phyloP scores from a whole-genome alignment of 129 eudicot species.

The Centaurea solstitialis region DNA sequence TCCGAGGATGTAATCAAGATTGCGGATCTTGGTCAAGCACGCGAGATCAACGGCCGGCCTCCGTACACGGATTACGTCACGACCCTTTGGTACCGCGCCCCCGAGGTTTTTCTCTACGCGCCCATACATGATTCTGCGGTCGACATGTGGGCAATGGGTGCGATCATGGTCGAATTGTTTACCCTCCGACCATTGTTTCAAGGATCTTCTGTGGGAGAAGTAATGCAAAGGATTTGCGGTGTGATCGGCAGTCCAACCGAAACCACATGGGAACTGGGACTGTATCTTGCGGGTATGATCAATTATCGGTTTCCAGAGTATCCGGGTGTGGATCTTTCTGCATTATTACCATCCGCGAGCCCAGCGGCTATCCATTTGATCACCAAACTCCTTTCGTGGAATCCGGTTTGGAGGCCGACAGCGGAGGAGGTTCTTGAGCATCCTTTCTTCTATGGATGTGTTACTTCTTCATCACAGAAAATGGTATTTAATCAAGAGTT shows the following conservation, averaged over 20 bases:
- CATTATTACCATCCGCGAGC: slow-evolving; percentile 66
- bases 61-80: slow-evolving; percentile 5
- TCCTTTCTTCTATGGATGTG: not conserved
- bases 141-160: slow-evolving; percentile 20
- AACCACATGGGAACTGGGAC: slow-evolving; percentile 55
- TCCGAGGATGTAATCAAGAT: not conserved
- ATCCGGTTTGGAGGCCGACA: not conserved
- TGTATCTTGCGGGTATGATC: slow-evolving; percentile 45
- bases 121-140: not conserved
- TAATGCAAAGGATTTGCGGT: slow-evolving; percentile 53
- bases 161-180: not conserved
- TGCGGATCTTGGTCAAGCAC: slow-evolving; percentile 13
- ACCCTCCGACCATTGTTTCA: not conserved
- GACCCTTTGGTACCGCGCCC: slow-evolving; percentile 6
- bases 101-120: not conserved
- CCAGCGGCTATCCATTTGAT: slow-evolving; percentile 59
- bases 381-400: not conserved
- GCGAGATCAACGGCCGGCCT: not conserved
- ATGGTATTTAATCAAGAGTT: not conserved
- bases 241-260: slow-evolving; percentile 66
- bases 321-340: slow-evolving; percentile 57
- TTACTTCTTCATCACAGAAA: too few relatives aligned
- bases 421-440: not conserved
- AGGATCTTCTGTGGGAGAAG: not conserved
- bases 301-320: slow-evolving; percentile 67